Evolutionary conservation across 164 flowering plant genomes (phyloP).

Genomic region (Buxus sempervirens): DNA sequence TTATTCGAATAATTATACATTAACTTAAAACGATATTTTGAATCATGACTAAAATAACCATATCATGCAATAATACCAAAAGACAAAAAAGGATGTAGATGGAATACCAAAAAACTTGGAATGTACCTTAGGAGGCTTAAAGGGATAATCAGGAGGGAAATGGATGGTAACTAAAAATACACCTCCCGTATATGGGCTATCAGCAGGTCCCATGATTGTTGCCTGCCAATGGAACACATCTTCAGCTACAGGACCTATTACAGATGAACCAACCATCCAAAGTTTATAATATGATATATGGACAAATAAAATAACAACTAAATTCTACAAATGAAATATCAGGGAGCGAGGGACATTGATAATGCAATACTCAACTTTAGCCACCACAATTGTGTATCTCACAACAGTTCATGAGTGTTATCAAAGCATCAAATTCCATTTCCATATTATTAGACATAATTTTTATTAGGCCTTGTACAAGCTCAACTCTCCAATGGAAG

Average conservation of each 20-base stretch:
- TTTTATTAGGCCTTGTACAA: no score
- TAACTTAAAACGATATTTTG: no score
- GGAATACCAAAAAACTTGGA: background rate
- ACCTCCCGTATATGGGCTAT: conserved; percentile 51
- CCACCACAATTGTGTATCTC: no score
- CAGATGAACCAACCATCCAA: background rate
- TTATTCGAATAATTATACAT: no score
- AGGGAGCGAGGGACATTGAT: no score
- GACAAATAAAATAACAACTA: background rate
- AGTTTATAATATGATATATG: background rate
- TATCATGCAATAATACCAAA: no score
- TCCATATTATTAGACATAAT: no score
- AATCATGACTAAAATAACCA: no score
- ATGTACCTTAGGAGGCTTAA: conserved; percentile 51
- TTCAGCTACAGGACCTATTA: conserved; percentile 45
- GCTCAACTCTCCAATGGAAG: no score
- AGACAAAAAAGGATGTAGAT: background rate
- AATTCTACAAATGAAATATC: background rate
- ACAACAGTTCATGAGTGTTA: no score
- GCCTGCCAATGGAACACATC: conserved; percentile 58
- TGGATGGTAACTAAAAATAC: conserved; percentile 43
- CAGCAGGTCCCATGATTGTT: conserved; percentile 51
- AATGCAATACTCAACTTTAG: no score
- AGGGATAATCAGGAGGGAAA: conserved; percentile 50
- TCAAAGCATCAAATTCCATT: no score